A percentile compares a stretch with the other conserved stretches of the same genome.
phyloP scores from a whole-genome alignment of 2,329 filamentous ascomycete species.

The Phoma sp. region DNA sequence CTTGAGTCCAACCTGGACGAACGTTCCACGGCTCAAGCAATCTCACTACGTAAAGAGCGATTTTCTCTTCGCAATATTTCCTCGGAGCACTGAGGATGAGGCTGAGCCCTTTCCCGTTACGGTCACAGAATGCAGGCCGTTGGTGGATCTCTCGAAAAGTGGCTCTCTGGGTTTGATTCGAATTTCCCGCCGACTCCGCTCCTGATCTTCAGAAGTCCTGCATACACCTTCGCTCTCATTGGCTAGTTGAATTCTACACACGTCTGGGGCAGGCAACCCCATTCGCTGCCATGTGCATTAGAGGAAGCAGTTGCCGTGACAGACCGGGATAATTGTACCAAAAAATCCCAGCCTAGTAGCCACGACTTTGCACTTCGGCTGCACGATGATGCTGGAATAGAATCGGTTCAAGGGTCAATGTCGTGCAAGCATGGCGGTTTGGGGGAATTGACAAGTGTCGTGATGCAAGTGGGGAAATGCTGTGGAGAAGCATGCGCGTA shows the following conservation, averaged over 20 bases:
- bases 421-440: conserved; percentile 7
- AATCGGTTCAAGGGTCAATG: neutral
- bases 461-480: conserved; percentile 10
- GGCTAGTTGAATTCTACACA: conserved; percentile 16
- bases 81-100: conserved; percentile 10
- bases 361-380: conserved; percentile 9
- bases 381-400: conserved; percentile 18
- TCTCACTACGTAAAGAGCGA: neutral
- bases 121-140: conserved; percentile 27
- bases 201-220: conserved; percentile 34
- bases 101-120: conserved; percentile 5
- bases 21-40: neutral
- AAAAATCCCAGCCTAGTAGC: conserved; percentile 3
- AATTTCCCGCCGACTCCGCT: conserved; percentile 18
- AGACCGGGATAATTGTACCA: conserved; percentile 4
- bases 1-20: neutral
- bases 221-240: conserved; percentile 24
- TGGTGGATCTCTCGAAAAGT: conserved; percentile 27
- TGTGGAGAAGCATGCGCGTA: conserved; percentile 22
- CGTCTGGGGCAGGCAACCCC: conserved; percentile 14
- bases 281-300: conserved; percentile 23
- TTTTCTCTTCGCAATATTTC: neutral
- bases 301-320: conserved; percentile 7
- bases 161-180: conserved; percentile 28
- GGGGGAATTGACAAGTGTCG: conserved; percentile 10